These are phyloP conservation scores for Rhododendron mucronatum DNA, from an alignment of 148 eudicot genomes.

Conservation along the genomic window DNA sequence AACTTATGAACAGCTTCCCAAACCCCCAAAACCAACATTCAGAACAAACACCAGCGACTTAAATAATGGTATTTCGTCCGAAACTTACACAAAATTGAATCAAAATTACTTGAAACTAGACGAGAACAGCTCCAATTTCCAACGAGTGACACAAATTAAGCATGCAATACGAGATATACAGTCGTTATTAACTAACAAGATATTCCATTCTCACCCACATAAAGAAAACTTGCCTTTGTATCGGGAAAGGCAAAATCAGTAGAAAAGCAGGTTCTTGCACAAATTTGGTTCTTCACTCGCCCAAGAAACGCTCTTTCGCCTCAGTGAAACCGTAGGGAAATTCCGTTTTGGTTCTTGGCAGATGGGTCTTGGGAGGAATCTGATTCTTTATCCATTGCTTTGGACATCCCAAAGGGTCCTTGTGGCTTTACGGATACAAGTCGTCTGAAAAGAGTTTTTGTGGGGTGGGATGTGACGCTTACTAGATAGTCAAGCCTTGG, in stretches of 20 bases:
- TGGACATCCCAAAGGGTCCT: background rate
- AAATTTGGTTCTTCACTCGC: background rate
- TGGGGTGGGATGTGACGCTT: background rate
- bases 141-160: slow-evolving; percentile 1
- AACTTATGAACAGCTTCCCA: slow-evolving; percentile 2
- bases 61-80: background rate
- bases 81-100: background rate
- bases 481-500: background rate
- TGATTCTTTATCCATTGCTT: background rate
- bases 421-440: background rate
- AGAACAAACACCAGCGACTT: background rate
- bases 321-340: background rate
- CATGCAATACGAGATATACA: background rate
- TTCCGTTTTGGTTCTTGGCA: background rate
- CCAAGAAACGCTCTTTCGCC: background rate
- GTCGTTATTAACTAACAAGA: background rate
- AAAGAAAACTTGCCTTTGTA: background rate
- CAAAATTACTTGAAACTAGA: background rate
- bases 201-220: background rate
- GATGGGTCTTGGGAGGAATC: background rate
- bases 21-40: background rate
- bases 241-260: background rate
- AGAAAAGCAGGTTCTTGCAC: background rate
- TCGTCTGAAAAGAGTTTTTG: background rate
- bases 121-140: background rate